Conservation (phyloP, 768 basidiomycete genomes). For the Agrocybe chaxingu region DNA sequence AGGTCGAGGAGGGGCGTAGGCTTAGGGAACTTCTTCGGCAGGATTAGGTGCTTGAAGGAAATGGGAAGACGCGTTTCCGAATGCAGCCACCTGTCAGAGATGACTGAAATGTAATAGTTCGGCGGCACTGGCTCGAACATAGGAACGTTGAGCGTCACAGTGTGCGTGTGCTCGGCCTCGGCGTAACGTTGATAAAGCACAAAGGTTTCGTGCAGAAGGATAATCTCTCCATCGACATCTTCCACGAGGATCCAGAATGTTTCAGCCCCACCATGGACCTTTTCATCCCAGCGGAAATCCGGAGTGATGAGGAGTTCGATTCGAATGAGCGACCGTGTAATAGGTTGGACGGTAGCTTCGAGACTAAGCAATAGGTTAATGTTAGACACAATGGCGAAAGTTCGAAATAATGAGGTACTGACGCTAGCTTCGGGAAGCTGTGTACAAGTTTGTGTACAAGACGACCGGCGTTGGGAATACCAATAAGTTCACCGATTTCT, state of each 20-base stretch:
- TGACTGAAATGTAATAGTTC: constrained; percentile 94
- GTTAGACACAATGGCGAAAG: not conserved
- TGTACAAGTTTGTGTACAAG: constrained; percentile 92
- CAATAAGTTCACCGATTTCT: constrained; percentile 94
- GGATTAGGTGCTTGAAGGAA: constrained; percentile 96
- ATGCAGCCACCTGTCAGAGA: constrained; percentile 95
- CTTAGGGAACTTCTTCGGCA: constrained; percentile 94
- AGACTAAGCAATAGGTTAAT: constrained; percentile 41
- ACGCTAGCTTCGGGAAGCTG: constrained; percentile 94
- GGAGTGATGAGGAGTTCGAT: constrained; percentile 93
- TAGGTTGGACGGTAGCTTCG: constrained; percentile 94
- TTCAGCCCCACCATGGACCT: constrained; percentile 85
- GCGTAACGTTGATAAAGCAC: constrained; percentile 89
- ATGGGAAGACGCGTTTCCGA: constrained; percentile 93
- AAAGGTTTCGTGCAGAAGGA: constrained; percentile 94
- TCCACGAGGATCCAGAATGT: constrained; percentile 93
- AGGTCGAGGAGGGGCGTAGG: constrained; percentile 93
- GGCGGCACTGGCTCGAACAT: constrained; percentile 98
- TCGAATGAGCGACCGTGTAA: constrained; percentile 88
- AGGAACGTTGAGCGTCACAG: constrained; percentile 89
- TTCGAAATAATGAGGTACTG: not conserved
- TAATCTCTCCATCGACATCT: constrained; percentile 95
- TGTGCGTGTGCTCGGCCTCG: constrained; percentile 77
- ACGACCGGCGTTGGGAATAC: constrained; percentile 89
- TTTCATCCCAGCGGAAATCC: constrained; percentile 99